phyloP scores from a whole-genome alignment of 257 asterid genomes.

The Solanum sejunctum region DNA sequence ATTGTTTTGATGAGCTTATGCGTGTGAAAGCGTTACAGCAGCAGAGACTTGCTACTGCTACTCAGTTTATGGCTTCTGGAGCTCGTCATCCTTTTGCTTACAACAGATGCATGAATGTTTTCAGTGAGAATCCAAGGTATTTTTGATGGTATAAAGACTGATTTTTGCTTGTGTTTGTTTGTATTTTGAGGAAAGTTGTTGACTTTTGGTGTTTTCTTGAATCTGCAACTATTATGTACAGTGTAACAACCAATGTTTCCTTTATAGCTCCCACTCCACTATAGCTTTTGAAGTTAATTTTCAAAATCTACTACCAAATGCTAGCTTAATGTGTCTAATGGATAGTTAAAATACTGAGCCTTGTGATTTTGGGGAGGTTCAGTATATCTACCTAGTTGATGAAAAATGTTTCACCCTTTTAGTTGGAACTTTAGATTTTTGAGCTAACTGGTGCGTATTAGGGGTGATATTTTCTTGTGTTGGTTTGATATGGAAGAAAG shows the following conservation, averaged over 20 bases:
- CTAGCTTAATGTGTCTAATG: too few species aligned
- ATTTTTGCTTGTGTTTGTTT: neutral
- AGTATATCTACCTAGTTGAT: neutral
- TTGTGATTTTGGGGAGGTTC: too few species aligned
- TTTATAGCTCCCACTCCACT: neutral
- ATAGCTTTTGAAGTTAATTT: neutral
- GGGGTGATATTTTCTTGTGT: neutral
- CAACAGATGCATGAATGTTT: slow-evolving; percentile 47
- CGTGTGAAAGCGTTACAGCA: slow-evolving; percentile 58
- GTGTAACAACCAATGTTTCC: neutral
- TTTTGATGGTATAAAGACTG: neutral
- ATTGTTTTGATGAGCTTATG: slow-evolving; percentile 61
- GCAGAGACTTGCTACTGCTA: slow-evolving; percentile 48
- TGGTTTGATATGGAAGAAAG: slow-evolving; percentile 4
- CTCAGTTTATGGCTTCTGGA: slow-evolving; percentile 40
- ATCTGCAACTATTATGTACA: neutral
- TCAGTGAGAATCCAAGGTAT: slow-evolving; percentile 59
- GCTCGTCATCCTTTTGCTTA: slow-evolving; percentile 41
- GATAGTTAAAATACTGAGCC: too few species aligned
- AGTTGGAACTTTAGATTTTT: neutral
- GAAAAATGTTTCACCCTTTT: neutral
- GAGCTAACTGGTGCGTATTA: neutral
- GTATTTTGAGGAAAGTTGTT: neutral
- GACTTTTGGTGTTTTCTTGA: neutral
- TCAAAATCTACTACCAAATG: too few species aligned